A percentile compares a stretch with the other conserved stretches of the same genome.
Evolutionary conservation across 257 asterid species (phyloP).

Genomic region (Scutellaria galericulata): DNA sequence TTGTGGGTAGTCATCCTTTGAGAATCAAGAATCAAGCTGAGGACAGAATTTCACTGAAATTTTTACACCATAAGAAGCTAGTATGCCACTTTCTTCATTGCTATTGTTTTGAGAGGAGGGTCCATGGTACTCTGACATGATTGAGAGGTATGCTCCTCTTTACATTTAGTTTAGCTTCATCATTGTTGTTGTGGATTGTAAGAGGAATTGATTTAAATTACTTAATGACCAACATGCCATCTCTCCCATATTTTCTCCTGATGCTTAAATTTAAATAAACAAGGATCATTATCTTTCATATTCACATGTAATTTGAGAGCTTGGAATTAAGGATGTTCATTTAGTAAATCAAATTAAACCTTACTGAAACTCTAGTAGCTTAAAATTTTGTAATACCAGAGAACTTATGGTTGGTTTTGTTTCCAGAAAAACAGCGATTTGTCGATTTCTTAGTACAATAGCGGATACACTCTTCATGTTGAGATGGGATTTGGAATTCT

Average conservation of each 20-base stretch:
- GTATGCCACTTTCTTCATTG: not conserved
- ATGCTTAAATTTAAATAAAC: not conserved
- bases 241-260: not conserved
- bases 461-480: too few relatives aligned
- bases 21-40: constrained; percentile 27
- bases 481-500: not conserved
- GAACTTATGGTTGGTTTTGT: too few relatives aligned
- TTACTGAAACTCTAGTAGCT: too few relatives aligned
- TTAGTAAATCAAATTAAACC: not conserved
- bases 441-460: not conserved
- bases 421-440: too few relatives aligned
- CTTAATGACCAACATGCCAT: not conserved
- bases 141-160: constrained; percentile 37
- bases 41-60: constrained; percentile 4
- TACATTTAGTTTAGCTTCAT: not conserved
- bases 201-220: not conserved
- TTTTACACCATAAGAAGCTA: constrained; percentile 1
- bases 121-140: constrained; percentile 11
- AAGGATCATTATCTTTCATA: not conserved
- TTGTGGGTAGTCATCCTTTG: constrained; percentile 20
- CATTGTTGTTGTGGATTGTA: constrained; percentile 10
- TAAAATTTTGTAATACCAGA: too few relatives aligned
- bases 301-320: not conserved
- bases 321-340: constrained; percentile 7
- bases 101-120: not conserved